Evolutionary conservation across 257 asterid genomes (phyloP), one percentile per base, ranked within the genome.

Genomic region (Fraxinus excelsior): DNA sequence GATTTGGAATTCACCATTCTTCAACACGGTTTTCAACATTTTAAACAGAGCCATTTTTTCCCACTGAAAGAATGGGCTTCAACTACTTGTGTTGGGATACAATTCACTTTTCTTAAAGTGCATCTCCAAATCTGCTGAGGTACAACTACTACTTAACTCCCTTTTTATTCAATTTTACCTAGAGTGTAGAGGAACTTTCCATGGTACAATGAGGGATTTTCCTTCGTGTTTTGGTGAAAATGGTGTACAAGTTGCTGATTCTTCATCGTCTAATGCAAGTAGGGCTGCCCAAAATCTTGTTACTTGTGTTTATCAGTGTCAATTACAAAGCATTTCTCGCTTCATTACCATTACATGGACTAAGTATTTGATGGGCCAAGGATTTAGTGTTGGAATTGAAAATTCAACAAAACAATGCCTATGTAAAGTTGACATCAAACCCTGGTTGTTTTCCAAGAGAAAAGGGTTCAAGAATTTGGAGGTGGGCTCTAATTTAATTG

Each of bases 211-310:
- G 97, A 88, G 86, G 85, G 97, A 92, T 75, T 90, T 92, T 56
- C 95, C 93, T 73, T 92, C 96, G 70, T 92, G 96, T 85, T 90
- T 90, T 53, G 90, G 94, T 60, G 96, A 92, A 69, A 92, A 80
- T 75, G 96, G 94, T n/a, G 87, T 90, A 29, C 94, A 88, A 83
- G 70, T 90, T 46, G 80, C 82, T 3, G 85, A 85, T 53, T 79
- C 90, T 67, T 83, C 96, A 4, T 82, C 88, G 14, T 81, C 85
- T 40, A 72, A 14, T n/a, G 29, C 85, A 56, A 80, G 37, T 38
- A 69, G 67, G 77, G 81, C 86, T 23, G 71, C 94, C 29, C 96
- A 89, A 32, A 89, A 90, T 74, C 86, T 86, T 3, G 96, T 86
- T 5, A 80, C 91, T 21, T 86, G 91, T 42, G 83, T 88, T 14